Evolutionary conservation across 192 early-diverging fungal species (phyloP), one percentile per base, ranked within the genome.

Genomic region (Linnemannia elongata): DNA sequence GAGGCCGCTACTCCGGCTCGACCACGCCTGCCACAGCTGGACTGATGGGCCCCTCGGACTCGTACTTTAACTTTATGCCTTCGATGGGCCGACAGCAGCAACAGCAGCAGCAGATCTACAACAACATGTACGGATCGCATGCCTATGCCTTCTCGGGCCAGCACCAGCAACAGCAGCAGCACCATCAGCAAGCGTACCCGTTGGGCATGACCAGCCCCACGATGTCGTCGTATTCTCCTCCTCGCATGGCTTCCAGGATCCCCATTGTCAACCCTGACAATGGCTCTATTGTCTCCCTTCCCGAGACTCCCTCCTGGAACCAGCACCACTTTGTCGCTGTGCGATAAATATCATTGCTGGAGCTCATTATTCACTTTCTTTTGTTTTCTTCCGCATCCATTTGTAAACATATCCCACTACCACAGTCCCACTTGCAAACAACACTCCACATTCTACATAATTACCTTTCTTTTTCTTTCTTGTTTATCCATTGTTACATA

Each of bases 281-380:
- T 22, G 85, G 85, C n/a, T 42, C n/a, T 49, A 70, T 87, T 69
- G 85, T 87, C 66, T 72, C 75, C 30, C 76, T 78, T 33, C 85
- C 85, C 49, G 85, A 81, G 45, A 72, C 69, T 27, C 77, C 85
- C 42, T 60, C 72, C 4, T 87, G 85, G 85, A 63, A 87, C 75
- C 85, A 87, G 75, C 69, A 87, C 70, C 85, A 81, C 72, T 87
- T 87, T 87, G 76, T 87, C 85, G 85, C 85, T 81, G 85, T 87
- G 85, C 85, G 85, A 87, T 87, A 81, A 87, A 87, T 33, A 15
- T 30, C 12, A 15, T 12, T 45, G 44, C 44, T 12, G 10, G 44
- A 45, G 10, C 44, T 13, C 3, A 45, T 33, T 15, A 8, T 22
- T 42, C n/a, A n/a, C 22, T 4, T 49, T 79, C 27, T 47, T 73